phyloP scores from a whole-genome alignment of 2,329 filamentous ascomycete species.

The Aspergillus pseudotamarii region DNA sequence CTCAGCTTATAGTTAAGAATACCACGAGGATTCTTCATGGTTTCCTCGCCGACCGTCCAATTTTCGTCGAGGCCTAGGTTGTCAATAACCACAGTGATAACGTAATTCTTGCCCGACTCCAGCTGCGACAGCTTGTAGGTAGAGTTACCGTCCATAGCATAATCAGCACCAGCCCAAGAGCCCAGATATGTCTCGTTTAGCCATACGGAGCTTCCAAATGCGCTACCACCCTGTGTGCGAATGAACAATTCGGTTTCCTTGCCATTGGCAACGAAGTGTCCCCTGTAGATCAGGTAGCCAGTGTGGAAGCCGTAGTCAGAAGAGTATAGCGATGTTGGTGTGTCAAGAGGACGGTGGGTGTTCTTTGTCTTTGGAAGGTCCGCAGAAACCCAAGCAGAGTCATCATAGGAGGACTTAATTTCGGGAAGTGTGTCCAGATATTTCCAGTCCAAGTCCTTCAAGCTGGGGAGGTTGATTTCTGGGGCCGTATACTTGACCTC shows the following conservation, averaged over 20 bases:
- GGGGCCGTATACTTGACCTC: constrained; percentile 56
- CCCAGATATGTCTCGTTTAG: constrained; percentile 65
- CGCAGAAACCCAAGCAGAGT: constrained; percentile 67
- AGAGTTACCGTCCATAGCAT: constrained; percentile 53
- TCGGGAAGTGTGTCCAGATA: constrained; percentile 73
- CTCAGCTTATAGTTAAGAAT: constrained; percentile 52
- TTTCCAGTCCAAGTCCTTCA: constrained; percentile 67
- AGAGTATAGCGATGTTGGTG: constrained; percentile 67
- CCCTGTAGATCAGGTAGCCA: constrained; percentile 70
- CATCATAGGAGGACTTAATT: constrained; percentile 65
- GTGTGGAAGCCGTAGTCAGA: constrained; percentile 75
- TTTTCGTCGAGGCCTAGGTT: constrained; percentile 73
- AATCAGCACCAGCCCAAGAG: constrained; percentile 62
- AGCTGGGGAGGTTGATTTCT: constrained; percentile 57
- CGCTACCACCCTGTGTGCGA: constrained; percentile 66
- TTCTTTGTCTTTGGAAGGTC: constrained; percentile 64
- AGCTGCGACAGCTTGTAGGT: constrained; percentile 62
- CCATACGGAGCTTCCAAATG: constrained; percentile 69
- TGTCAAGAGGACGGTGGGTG: constrained; percentile 57
- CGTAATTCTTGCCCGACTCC: constrained; percentile 54
- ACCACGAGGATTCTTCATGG: constrained; percentile 61
- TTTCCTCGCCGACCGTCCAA: constrained; percentile 60
- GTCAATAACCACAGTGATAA: constrained; percentile 72
- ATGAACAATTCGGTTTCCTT: constrained; percentile 61
- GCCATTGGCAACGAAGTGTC: constrained; percentile 67